phyloP scores from a whole-genome alignment of 2,329 filamentous ascomycete species.

The Neurospora sp. region DNA sequence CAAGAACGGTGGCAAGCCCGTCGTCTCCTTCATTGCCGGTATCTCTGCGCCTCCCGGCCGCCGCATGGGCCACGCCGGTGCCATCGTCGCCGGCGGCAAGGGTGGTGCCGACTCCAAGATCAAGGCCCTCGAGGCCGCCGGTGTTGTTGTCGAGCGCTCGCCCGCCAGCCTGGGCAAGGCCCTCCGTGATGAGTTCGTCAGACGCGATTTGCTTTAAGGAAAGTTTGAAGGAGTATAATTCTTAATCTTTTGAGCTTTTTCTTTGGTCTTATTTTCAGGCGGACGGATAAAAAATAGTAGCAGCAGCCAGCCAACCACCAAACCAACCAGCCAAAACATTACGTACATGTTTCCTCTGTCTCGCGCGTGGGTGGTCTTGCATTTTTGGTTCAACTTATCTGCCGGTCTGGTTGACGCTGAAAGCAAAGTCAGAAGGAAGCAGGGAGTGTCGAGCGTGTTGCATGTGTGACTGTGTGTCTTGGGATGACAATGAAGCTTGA shows the following conservation, averaged over 20 bases:
- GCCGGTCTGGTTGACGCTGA: neutral
- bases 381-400: neutral
- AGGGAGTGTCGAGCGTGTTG: neutral
- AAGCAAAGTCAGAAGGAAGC: neutral
- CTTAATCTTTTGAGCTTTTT: constrained; percentile 3
- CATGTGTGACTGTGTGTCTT: neutral
- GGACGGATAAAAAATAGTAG: neutral
- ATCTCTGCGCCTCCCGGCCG: constrained; percentile 94
- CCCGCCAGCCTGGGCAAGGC: constrained; percentile 89
- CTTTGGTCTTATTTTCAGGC: constrained; percentile 5
- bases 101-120: constrained; percentile 99
- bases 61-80: constrained; percentile 97
- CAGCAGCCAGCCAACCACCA: neutral
- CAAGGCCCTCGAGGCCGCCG: constrained; percentile 80
- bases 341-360: neutral
- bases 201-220: constrained; percentile 79
- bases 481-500: neutral
- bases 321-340: neutral
- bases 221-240: constrained; percentile 5
- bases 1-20: constrained; percentile 75
- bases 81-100: constrained; percentile 95
- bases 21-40: constrained; percentile 96
- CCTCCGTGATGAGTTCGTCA: constrained; percentile 90
- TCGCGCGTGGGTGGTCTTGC: neutral
- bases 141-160: constrained; percentile 92